These are phyloP conservation scores for Pseudocercospora crystallina DNA, from an alignment of 2,329 filamentous ascomycete species.

Conservation along the genomic window DNA sequence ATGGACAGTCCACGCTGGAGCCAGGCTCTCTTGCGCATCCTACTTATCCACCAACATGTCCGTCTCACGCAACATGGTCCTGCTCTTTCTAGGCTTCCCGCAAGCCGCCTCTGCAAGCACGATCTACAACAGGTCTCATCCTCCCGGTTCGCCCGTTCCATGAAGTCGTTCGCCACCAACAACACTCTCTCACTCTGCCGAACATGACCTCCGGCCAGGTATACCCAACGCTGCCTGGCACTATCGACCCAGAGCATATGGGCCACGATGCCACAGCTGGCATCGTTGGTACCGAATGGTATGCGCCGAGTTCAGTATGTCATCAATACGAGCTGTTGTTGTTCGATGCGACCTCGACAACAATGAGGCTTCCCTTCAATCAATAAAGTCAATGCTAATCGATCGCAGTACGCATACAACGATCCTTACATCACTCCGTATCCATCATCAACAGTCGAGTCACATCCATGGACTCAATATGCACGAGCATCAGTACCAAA, in stretches of 20 bases:
- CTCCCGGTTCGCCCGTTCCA: constrained; percentile 27
- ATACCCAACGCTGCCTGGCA: constrained; percentile 27
- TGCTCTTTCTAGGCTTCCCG: constrained; percentile 25
- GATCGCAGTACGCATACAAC: constrained; percentile 30
- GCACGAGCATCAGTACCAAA: constrained; percentile 28
- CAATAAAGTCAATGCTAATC: constrained; percentile 4
- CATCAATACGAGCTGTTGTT: constrained; percentile 2
- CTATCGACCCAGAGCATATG: constrained; percentile 32
- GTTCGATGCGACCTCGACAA: not conserved
- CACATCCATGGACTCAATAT: constrained; percentile 32
- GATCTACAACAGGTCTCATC: constrained; percentile 27
- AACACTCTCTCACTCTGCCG: constrained; percentile 14
- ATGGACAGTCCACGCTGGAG: constrained; percentile 18
- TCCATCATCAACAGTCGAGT: constrained; percentile 35
- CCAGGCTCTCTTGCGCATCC: constrained; percentile 23
- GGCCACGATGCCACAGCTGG: constrained; percentile 25
- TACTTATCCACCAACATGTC: constrained; percentile 35
- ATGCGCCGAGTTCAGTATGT: constrained; percentile 33
- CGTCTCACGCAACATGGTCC: constrained; percentile 24
- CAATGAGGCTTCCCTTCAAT: constrained; percentile 1
- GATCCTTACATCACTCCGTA: constrained; percentile 37
- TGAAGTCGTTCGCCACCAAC: constrained; percentile 28
- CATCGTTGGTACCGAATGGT: constrained; percentile 30
- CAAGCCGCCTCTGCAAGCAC: constrained; percentile 18
- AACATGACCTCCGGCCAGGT: constrained; percentile 33